A percentile compares a stretch with the other conserved stretches of the same genome.
Conservation (phyloP, 768 basidiomycete genomes). For the Rubroboletus pulcherrimus region DNA sequence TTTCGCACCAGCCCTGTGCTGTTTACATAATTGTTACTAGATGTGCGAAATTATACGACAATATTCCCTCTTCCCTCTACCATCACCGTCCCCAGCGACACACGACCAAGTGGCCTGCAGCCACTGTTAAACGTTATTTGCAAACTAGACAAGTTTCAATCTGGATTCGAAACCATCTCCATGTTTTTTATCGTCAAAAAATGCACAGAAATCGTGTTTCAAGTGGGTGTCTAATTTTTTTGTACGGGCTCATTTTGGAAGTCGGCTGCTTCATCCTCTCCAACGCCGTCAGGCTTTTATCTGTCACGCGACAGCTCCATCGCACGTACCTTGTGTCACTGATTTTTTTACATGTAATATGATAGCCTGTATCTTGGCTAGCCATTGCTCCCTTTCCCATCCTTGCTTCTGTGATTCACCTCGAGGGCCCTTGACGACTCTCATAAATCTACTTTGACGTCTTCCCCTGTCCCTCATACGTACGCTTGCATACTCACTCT, state of each 20-base stretch:
- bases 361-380: constrained; percentile 21
- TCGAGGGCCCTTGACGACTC: constrained; percentile 9
- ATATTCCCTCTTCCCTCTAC: constrained; percentile 23
- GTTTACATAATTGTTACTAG: constrained; percentile 34
- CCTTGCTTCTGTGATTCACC: constrained; percentile 23
- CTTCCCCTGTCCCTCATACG: constrained; percentile 20
- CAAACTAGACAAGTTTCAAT: constrained; percentile 27
- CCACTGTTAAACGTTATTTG: constrained; percentile 20
- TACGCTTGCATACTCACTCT: constrained; percentile 25
- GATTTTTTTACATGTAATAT: constrained; percentile 38
- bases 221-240: constrained; percentile 26
- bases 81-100: constrained; percentile 34
- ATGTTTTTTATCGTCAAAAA: constrained; percentile 35
- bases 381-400: constrained; percentile 6
- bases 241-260: constrained; percentile 24
- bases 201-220: constrained; percentile 38
- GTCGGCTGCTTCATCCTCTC: constrained; percentile 15
- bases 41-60: constrained; percentile 15
- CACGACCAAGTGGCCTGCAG: constrained; percentile 27
- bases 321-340: constrained; percentile 30
- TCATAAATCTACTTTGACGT: constrained; percentile 27
- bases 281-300: constrained; percentile 29
- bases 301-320: constrained; percentile 36
- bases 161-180: constrained; percentile 33
- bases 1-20: constrained; percentile 5